A percentile compares a stretch with the other conserved stretches of the same genome.
Evolutionary conservation across 2,329 filamentous ascomycete species (phyloP).

Genomic region (Colletotrichum simmondsii): DNA sequence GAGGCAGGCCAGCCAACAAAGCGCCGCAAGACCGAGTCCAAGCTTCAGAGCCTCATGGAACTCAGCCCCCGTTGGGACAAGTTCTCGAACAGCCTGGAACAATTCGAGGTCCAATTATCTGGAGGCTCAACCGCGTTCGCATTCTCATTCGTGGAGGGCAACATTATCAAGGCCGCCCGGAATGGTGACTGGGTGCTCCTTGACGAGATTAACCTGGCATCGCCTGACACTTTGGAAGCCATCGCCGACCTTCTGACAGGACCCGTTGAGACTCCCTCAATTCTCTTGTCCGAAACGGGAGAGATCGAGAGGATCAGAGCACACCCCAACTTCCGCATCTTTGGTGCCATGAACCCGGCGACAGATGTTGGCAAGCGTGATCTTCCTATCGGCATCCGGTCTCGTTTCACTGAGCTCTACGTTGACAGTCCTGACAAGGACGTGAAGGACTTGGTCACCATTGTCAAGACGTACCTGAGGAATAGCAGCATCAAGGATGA

Average conservation of each 20-base stretch:
- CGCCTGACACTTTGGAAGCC: conserved; percentile 92
- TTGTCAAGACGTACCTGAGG: conserved; percentile 90
- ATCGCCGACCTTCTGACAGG: conserved; percentile 89
- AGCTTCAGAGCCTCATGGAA: conserved; percentile 70
- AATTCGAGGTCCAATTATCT: conserved; percentile 83
- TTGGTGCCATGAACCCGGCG: conserved; percentile 98
- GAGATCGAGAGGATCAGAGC: conserved; percentile 90
- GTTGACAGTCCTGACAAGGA: conserved; percentile 91
- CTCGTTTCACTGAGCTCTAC: conserved; percentile 95
- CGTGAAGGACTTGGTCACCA: conserved; percentile 84
- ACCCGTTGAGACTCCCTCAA: conserved; percentile 77
- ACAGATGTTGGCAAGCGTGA: conserved; percentile 98
- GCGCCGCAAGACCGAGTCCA: conserved; percentile 72
- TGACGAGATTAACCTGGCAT: conserved; percentile 97
- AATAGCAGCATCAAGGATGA: conserved; percentile 77
- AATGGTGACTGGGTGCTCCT: conserved; percentile 98
- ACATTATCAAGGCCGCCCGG: conserved; percentile 93
- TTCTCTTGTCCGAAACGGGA: conserved; percentile 92
- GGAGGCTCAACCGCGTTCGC: conserved; percentile 82
- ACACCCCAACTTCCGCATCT: conserved; percentile 93
- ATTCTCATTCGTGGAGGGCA: conserved; percentile 96
- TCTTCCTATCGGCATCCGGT: conserved; percentile 86
- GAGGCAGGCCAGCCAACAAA: conserved; percentile 73
- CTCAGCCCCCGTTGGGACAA: conserved; percentile 79
- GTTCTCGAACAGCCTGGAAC: conserved; percentile 79